These are phyloP conservation scores for Neofusicoccum ribis DNA, from an alignment of 2,329 filamentous ascomycete species.

Conservation along the genomic window DNA sequence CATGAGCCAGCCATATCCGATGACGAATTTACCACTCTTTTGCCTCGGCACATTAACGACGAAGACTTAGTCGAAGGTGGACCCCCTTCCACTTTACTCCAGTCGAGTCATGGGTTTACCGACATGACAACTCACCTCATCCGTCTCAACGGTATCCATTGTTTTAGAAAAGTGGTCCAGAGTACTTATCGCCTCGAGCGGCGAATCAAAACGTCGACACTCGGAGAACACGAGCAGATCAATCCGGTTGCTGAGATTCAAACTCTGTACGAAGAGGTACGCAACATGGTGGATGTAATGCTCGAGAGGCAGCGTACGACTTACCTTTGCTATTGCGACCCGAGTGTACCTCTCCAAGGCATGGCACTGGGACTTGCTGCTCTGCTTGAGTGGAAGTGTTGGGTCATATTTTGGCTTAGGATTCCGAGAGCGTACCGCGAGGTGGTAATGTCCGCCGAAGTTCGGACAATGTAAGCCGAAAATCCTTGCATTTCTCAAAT, in stretches of 20 bases:
- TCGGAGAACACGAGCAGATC: not conserved
- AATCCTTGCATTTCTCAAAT: not conserved
- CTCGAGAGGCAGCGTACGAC: slow-evolving; percentile 34
- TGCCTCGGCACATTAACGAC: slow-evolving; percentile 40
- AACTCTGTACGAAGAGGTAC: slow-evolving; percentile 36
- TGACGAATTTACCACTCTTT: slow-evolving; percentile 38
- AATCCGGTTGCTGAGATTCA: slow-evolving; percentile 35
- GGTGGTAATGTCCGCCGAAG: not conserved
- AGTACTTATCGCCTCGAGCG: slow-evolving; percentile 39
- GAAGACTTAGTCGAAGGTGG: slow-evolving; percentile 38
- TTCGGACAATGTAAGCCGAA: not conserved
- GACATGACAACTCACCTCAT: slow-evolving; percentile 36
- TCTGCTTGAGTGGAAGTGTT: slow-evolving; percentile 38
- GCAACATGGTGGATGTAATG: slow-evolving; percentile 36
- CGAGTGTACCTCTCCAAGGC: slow-evolving; percentile 33
- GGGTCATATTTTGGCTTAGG: slow-evolving; percentile 39
- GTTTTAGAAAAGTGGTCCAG: slow-evolving; percentile 36
- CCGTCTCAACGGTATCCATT: slow-evolving; percentile 34
- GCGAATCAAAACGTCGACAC: slow-evolving; percentile 25
- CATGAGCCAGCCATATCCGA: slow-evolving; percentile 39
- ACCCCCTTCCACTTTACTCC: slow-evolving; percentile 23
- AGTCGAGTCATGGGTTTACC: slow-evolving; percentile 31
- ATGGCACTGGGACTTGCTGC: slow-evolving; percentile 32
- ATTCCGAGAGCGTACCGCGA: slow-evolving; percentile 27
- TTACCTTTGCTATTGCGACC: slow-evolving; percentile 33